Evolutionary conservation across 2,329 filamentous ascomycete genomes (phyloP).

Genomic region (Ophiostoma himal-ulmi): DNA sequence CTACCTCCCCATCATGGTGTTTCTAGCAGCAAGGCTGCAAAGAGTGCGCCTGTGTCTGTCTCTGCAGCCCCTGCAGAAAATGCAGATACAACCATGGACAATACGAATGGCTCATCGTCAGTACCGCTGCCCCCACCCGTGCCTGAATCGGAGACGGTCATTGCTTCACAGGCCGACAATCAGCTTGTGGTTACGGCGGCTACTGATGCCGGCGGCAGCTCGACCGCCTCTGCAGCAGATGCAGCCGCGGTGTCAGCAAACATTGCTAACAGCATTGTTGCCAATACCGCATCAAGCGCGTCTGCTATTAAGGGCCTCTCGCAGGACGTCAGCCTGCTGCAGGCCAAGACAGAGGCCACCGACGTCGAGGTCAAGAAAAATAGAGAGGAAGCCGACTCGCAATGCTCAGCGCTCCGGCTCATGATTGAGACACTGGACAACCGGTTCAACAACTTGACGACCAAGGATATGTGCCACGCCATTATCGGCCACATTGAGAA

Average conservation of each 20-base stretch:
- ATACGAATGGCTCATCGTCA: neutral
- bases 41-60: neutral
- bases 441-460: constrained; percentile 47
- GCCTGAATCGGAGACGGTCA: neutral
- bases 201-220: neutral
- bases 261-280: neutral
- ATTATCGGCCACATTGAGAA: constrained; percentile 38
- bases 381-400: constrained; percentile 24
- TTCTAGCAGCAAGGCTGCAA: neutral
- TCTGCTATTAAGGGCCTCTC: neutral
- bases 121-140: neutral
- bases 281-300: neutral
- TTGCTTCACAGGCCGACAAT: neutral
- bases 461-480: constrained; percentile 38
- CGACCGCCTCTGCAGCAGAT: neutral
- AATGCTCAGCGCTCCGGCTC: constrained; percentile 34
- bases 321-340: neutral
- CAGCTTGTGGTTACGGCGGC: neutral
- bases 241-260: neutral
- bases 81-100: neutral
- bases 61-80: neutral
- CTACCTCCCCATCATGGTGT: neutral
- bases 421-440: constrained; percentile 39
- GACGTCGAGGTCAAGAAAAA: constrained; percentile 10
- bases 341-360: neutral